phyloP scores from a whole-genome alignment of 2,329 filamentous ascomycete species.

The Neonectria coccinea region DNA sequence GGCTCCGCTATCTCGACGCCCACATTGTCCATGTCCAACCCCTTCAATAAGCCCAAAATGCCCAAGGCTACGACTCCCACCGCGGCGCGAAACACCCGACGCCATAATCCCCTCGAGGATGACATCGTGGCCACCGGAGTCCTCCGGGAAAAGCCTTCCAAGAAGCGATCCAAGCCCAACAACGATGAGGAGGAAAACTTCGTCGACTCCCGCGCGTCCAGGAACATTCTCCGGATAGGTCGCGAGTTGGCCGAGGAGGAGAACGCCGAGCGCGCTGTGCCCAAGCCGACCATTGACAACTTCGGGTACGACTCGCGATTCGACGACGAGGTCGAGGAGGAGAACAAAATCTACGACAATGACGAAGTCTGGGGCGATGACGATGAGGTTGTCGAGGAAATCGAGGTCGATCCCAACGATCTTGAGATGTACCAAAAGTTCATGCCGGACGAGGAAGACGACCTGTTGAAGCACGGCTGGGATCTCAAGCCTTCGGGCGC shows the following conservation, averaged over 20 bases:
- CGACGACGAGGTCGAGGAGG: constrained; percentile 65
- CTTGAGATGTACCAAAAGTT: constrained; percentile 93
- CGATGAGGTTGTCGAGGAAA: constrained; percentile 75
- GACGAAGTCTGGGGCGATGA: constrained; percentile 83
- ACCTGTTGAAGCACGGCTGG: constrained; percentile 76
- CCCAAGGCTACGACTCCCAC: constrained; percentile 78
- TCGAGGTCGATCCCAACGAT: constrained; percentile 90
- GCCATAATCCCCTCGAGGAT: constrained; percentile 92
- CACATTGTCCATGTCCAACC: constrained; percentile 41
- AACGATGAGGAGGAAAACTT: constrained; percentile 75
- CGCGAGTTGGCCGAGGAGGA: constrained; percentile 91
- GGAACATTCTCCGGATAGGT: constrained; percentile 89
- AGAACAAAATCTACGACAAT: constrained; percentile 59
- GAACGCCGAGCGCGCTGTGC: constrained; percentile 53
- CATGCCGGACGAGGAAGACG: constrained; percentile 77
- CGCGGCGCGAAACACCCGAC: constrained; percentile 69
- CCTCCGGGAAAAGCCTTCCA: constrained; percentile 79
- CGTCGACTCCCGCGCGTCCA: constrained; percentile 88
- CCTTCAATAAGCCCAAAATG: constrained; percentile 65
- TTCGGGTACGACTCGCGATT: constrained; percentile 87
- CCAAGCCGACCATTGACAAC: constrained; percentile 60
- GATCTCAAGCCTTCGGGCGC: constrained; percentile 60
- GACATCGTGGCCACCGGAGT: constrained; percentile 80
- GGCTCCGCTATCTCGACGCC: constrained; percentile 40
- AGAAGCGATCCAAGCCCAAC: constrained; percentile 73